Percentiles rank a stretch among this genome's conserved stretches.
phyloP scores from a whole-genome alignment of 2,329 filamentous ascomycete genomes.

The Tolypocladium album region DNA sequence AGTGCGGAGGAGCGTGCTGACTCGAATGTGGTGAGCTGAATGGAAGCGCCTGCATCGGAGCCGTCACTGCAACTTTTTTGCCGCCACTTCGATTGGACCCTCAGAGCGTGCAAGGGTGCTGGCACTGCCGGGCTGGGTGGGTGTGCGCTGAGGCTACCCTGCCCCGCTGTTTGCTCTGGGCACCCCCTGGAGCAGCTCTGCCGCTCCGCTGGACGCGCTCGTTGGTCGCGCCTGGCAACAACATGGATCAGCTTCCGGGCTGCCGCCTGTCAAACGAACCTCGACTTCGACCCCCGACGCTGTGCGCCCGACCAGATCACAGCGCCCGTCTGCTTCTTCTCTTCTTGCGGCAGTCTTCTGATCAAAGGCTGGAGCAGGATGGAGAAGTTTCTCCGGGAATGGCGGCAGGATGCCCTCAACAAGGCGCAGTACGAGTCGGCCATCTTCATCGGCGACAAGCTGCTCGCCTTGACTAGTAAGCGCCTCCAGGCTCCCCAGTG shows the following conservation, averaged over 20 bases:
- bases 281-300: not conserved
- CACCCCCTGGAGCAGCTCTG: not conserved
- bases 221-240: not conserved
- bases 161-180: constrained; percentile 2
- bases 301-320: not conserved
- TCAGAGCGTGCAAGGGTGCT: not conserved
- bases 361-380: constrained; percentile 35
- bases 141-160: not conserved
- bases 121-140: not conserved
- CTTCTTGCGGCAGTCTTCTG: not conserved
- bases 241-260: not conserved
- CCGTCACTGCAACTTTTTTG: constrained; percentile 12
- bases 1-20: not conserved
- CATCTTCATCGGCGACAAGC: constrained; percentile 94
- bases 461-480: constrained; percentile 84
- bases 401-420: constrained; percentile 90
- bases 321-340: not conserved
- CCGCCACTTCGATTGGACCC: not conserved
- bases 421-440: constrained; percentile 95
- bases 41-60: constrained; percentile 16
- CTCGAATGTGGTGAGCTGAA: not conserved
- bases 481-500: not conserved
- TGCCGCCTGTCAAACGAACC: not conserved
- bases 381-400: constrained; percentile 88
- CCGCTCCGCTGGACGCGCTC: not conserved